Conservation (phyloP, 345 rosid species). For the Corchorus capsularis region DNA sequence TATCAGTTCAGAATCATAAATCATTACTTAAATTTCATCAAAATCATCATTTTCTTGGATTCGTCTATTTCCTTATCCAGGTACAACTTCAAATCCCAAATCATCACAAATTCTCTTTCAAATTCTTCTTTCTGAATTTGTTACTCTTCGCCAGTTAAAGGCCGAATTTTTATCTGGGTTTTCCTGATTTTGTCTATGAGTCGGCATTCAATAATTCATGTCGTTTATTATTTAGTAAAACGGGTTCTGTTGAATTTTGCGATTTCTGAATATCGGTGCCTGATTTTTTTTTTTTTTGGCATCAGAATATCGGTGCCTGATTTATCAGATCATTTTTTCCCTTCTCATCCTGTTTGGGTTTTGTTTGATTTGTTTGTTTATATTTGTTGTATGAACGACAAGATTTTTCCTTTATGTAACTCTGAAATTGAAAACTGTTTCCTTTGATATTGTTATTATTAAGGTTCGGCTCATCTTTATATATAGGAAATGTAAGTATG, state of each 20-base stretch:
- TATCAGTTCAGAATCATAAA: background rate
- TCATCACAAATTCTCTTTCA: background rate
- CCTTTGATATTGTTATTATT: constrained; percentile 3
- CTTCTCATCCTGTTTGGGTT: background rate
- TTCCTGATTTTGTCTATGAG: background rate
- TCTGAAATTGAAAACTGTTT: background rate
- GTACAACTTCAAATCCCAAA: background rate
- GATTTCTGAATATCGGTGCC: background rate
- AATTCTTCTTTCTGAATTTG: background rate
- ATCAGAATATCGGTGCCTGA: background rate
- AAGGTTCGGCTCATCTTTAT: background rate
- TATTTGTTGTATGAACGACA: background rate
- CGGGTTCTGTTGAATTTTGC: too few relatives aligned
- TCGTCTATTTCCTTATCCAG: background rate
- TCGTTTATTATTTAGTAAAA: background rate
- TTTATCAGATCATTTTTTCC: background rate
- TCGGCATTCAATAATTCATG: background rate
- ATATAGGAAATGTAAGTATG: background rate
- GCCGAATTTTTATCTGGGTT: background rate
- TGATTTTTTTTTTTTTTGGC: background rate
- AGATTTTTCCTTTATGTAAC: background rate
- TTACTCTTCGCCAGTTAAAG: background rate
- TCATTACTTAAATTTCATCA: background rate
- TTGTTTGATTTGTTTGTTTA: background rate
- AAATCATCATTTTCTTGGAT: background rate